phyloP scores from a whole-genome alignment of 129 eudicot species.

The Artemisia annua region DNA sequence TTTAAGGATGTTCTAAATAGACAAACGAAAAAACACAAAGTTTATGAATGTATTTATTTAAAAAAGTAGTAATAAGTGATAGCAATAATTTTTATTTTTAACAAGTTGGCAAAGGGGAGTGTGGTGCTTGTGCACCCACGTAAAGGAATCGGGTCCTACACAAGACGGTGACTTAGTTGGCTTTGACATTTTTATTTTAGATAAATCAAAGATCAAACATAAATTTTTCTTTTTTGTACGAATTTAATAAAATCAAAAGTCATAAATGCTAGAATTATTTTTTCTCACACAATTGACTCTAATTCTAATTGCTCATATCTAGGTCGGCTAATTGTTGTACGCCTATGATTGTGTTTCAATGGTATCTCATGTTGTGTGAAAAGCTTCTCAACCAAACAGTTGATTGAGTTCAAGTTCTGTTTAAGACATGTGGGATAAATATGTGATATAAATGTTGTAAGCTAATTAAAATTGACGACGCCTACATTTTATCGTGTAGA shows the following conservation, averaged over 20 bases:
- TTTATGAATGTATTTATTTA: background rate
- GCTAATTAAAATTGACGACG: too few relatives aligned
- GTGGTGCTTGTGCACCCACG: conserved; percentile 64
- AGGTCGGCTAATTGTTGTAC: too few relatives aligned
- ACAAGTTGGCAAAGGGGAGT: conserved; percentile 41
- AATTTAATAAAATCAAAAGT: background rate
- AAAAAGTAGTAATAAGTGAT: conserved; percentile 15
- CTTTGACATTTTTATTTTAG: conserved; percentile 38
- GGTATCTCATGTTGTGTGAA: too few relatives aligned
- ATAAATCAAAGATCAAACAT: conserved; percentile 10
- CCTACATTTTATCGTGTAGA: too few relatives aligned
- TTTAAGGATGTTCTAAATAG: background rate
- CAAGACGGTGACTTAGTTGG: conserved; percentile 38
- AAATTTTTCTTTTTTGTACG: conserved; percentile 9
- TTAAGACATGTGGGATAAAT: too few relatives aligned
- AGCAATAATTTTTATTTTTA: conserved; percentile 10
- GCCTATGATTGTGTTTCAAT: too few relatives aligned
- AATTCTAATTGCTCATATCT: too few relatives aligned
- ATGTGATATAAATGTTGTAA: too few relatives aligned
- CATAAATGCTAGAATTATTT: background rate
- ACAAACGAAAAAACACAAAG: background rate
- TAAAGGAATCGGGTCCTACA: conserved; percentile 40
- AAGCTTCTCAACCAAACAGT: too few relatives aligned
- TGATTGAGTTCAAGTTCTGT: too few relatives aligned
- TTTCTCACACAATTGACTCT: too few relatives aligned